A percentile compares a stretch with the other conserved stretches of the same genome.
phyloP scores from a whole-genome alignment of 2,329 filamentous ascomycete genomes.

The Ilyonectria destructans region DNA sequence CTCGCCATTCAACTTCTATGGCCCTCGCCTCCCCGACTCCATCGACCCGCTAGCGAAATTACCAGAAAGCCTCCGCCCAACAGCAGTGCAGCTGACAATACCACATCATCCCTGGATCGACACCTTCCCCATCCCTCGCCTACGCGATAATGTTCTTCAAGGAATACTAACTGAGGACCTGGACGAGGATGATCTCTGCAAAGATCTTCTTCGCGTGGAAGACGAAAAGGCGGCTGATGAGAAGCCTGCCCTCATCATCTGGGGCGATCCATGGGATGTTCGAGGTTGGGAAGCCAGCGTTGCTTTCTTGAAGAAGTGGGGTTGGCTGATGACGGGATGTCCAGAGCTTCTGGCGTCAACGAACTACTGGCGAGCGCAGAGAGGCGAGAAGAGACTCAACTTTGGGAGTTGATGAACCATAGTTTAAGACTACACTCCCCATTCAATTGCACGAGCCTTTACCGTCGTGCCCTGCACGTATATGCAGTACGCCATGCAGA shows the following conservation, averaged over 20 bases:
- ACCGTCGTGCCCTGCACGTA: no score
- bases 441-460: no score
- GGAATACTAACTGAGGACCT: background rate
- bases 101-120: conserved; percentile 33
- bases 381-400: conserved; percentile 21
- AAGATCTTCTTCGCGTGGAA: conserved; percentile 13
- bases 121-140: conserved; percentile 14
- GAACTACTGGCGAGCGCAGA: conserved; percentile 32
- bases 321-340: conserved; percentile 27
- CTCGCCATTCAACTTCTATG: conserved; percentile 20
- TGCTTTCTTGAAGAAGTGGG: conserved; percentile 33
- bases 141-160: conserved; percentile 24
- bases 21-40: background rate
- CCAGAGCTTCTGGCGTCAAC: conserved; percentile 32
- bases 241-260: conserved; percentile 33
- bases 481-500: no score
- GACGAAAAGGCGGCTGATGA: background rate
- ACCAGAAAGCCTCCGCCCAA: background rate
- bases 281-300: conserved; percentile 33
- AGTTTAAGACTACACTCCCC: no score
- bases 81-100: conserved; percentile 2
- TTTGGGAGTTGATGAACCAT: background rate
- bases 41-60: background rate
- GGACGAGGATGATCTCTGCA: conserved; percentile 25
- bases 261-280: conserved; percentile 27